Base-by-base conservation (phyloP, 257 asterid genomes). In the Forsythia suspensa region DNA sequence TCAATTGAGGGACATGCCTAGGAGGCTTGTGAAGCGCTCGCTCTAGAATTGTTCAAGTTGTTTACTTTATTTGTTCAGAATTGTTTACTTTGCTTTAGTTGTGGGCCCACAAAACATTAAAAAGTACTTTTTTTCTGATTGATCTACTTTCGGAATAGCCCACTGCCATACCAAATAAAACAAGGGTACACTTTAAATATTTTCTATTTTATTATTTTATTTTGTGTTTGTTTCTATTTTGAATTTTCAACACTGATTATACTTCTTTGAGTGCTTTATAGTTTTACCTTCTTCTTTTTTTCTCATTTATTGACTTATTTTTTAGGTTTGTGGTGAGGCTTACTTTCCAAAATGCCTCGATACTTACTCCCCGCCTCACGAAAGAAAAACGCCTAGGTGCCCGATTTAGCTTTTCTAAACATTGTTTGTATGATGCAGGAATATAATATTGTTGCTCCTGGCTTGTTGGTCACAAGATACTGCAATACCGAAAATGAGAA, bases 261-360 rank as follows among this genome's bases (percentile, higher is more conserved):
- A n/a, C n/a, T n/a, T n/a, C n/a, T n/a, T n/a, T n/a, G n/a, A n/a
- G n/a, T 48, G n/a, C n/a, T 48, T 48, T 48, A 48, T 48, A 48
- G n/a, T 18, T 48, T 46, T 48, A 13, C 13, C 4, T 48, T 48
- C 4, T 18, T 48, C 13, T 48, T 48, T n/a, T 48, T 48, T 44
- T 48, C 4, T 48, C n/a, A 12, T n/a, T 46, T 48, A 12, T 15
- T 48, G 89, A 84, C 38, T 82, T n/a, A n/a, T n/a, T n/a, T n/a
- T n/a, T n/a, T n/a, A n/a, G n/a, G n/a, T n/a, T n/a, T n/a, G n/a
- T n/a, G n/a, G n/a, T n/a, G n/a, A n/a, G n/a, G n/a, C n/a, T n/a
- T n/a, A n/a, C n/a, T n/a, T n/a, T n/a, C n/a, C n/a, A n/a, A n/a
- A n/a, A n/a, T n/a, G n/a, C n/a, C n/a, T n/a, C n/a, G n/a, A n/a